These are phyloP conservation scores for Neoarthrinium moseri DNA, from an alignment of 2,329 filamentous ascomycete species.

Conservation along the genomic window DNA sequence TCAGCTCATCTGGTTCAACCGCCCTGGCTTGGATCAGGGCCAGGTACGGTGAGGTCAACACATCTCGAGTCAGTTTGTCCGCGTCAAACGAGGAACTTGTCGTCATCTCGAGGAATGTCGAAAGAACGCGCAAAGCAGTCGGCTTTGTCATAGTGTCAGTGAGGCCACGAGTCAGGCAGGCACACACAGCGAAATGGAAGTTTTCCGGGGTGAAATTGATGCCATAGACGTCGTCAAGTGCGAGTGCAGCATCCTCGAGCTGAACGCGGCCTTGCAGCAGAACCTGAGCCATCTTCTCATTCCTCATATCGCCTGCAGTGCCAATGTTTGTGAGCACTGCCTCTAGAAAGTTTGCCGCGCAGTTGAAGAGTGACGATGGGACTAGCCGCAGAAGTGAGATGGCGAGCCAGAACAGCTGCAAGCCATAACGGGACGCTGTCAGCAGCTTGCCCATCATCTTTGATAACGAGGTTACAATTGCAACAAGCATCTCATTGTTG, in stretches of 20 bases:
- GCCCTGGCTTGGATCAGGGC: slow-evolving; percentile 58
- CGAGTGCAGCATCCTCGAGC: slow-evolving; percentile 60
- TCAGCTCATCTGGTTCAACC: slow-evolving; percentile 56
- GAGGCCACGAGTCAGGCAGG: slow-evolving; percentile 62
- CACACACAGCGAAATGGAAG: slow-evolving; percentile 67
- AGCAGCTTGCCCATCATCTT: slow-evolving; percentile 72
- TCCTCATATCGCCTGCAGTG: slow-evolving; percentile 57
- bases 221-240: slow-evolving; percentile 64
- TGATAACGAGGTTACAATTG: slow-evolving; percentile 65
- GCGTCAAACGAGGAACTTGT: slow-evolving; percentile 34
- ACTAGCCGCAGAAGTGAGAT: slow-evolving; percentile 65
- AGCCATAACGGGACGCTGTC: slow-evolving; percentile 64
- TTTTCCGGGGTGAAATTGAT: slow-evolving; percentile 63
- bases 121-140: slow-evolving; percentile 58
- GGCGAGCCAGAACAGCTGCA: slow-evolving; percentile 70
- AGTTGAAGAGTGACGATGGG: slow-evolving; percentile 63
- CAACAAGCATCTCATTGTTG: slow-evolving; percentile 66
- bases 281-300: slow-evolving; percentile 57
- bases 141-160: slow-evolving; percentile 60
- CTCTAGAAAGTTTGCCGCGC: slow-evolving; percentile 63
- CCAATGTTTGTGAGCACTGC: slow-evolving; percentile 64
- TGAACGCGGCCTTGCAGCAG: slow-evolving; percentile 60
- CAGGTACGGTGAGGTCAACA: slow-evolving; percentile 55
- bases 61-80: slow-evolving; percentile 25
- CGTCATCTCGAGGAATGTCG: slow-evolving; percentile 58